Evolutionary conservation across 73 alveolate species (phyloP).

Genomic region (Blepharisma stoltei): DNA sequence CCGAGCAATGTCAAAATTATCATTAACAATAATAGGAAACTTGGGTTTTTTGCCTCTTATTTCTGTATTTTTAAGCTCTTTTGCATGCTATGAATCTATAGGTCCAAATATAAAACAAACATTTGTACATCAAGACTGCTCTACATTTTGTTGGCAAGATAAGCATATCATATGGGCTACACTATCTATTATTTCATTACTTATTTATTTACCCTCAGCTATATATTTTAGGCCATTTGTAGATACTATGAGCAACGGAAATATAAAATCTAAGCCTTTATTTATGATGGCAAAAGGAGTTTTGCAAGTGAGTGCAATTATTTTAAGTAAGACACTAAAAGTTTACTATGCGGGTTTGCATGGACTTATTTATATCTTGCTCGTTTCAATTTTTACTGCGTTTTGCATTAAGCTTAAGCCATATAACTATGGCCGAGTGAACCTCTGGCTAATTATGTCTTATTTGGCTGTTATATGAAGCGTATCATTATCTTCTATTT

Average conservation of each 20-base stretch:
- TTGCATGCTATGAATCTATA: not conserved
- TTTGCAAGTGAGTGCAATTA: not conserved
- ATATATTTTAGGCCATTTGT: not conserved
- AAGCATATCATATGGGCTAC: not conserved
- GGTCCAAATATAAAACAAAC: not conserved
- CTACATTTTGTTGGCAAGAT: not conserved
- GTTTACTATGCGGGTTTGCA: not conserved
- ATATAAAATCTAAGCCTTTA: not conserved
- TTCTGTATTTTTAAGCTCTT: not conserved
- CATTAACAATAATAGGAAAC: not conserved
- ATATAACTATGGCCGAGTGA: not conserved
- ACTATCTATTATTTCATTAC: not conserved
- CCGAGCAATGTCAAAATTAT: no score
- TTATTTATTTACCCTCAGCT: not conserved
- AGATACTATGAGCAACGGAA: not conserved
- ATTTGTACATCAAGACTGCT: not conserved
- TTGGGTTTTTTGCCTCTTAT: not conserved
- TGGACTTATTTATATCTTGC: not conserved
- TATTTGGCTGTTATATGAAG: no score
- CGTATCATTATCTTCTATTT: no score
- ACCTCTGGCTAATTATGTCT: not conserved
- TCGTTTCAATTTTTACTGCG: not conserved
- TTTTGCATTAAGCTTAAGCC: not conserved
- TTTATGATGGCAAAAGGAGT: not conserved
- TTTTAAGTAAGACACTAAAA: not conserved